phyloP scores from a whole-genome alignment of 1,139 yeast genomes.

The Starmera stellimalicola region DNA sequence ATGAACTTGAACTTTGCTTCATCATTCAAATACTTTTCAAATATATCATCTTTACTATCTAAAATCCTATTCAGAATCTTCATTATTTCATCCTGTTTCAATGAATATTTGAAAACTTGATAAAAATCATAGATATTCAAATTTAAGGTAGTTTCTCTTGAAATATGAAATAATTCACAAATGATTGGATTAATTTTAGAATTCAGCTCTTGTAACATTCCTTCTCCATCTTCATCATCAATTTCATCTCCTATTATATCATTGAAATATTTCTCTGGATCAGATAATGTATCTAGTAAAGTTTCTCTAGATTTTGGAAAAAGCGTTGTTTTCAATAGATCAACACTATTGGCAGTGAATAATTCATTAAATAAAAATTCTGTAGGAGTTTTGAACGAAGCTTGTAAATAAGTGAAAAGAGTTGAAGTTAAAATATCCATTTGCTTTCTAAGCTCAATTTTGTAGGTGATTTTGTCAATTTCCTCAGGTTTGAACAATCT shows the following conservation, averaged over 20 bases:
- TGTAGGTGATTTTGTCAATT: constrained; percentile 8
- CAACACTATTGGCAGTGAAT: constrained; percentile 12
- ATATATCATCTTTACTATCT: constrained; percentile 13
- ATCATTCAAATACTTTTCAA: constrained; percentile 14
- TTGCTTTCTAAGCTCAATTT: constrained; percentile 15
- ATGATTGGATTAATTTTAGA: constrained; percentile 38
- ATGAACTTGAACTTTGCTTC: constrained; percentile 15
- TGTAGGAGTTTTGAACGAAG: constrained; percentile 5
- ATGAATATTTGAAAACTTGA: constrained; percentile 53
- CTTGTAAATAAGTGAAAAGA: constrained; percentile 12
- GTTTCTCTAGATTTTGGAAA: constrained; percentile 14
- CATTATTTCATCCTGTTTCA: constrained; percentile 33
- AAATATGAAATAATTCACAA: constrained; percentile 53
- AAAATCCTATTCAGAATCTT: constrained; percentile 23
- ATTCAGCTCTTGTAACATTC: constrained; percentile 14
- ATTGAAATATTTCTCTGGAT: constrained; percentile 15
- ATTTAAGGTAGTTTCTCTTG: constrained; percentile 70
- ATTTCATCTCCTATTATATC: constrained; percentile 9
- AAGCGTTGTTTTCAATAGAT: constrained; percentile 11
- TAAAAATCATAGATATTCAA: constrained; percentile 75
- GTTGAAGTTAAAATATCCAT: constrained; percentile 9
- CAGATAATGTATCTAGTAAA: constrained; percentile 15
- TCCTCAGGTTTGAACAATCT: constrained; percentile 2
- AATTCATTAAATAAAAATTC: constrained; percentile 13
- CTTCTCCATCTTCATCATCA: constrained; percentile 1